Evolutionary conservation across 2,329 filamentous ascomycete species (phyloP), one percentile per base, ranked within the genome.

Genomic region (Gnomoniopsis smithogilvyi): DNA sequence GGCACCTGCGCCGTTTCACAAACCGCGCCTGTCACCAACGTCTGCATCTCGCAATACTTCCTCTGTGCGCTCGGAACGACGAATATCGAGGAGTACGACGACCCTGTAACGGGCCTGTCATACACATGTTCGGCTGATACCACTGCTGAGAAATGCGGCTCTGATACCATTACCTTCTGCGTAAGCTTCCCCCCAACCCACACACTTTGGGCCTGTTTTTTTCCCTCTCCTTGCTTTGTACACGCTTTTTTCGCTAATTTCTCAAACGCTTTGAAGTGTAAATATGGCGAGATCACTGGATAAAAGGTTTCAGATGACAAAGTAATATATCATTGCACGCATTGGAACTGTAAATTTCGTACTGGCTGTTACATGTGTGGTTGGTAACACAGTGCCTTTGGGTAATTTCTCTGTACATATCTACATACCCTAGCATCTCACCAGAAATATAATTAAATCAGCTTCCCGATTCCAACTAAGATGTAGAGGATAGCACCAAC

Each of bases 31-130:
- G 33, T 61, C 36, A 22, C 15, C 43, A 57, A 51, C 22, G 10
- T 21, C 21, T 61, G 59, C 19, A 50, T 45, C 36, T 56, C 56
- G 15, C 30, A 49, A n/a, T 61, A 56, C 22, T 61, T 61, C 52
- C 41, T 36, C 7, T 61, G 59, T 21, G 34, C 47, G 3, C 7
- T 30, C 7, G 56, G 56, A 41, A 59, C 59, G 11, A 59, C 33
- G 33, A 38, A 6, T 1, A 52, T 59, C 4, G 51, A 41, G 6
- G 43, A 48, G 21, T 61, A 56, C 21, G 56, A 61, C 45, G 59
- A 61, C 11, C 59, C 59, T 11, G 53, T 26, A 15, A 59, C 43
- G 22, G 59, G 59, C 12, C 4, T 33, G 14, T 52, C 59, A 3
- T 61, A 61, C 34, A 21, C 41, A 24, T 59, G 56, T 45, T 3